These are phyloP conservation scores for Carex arenaria DNA, from an alignment of 202 grass and related monocot species.

Conservation along the genomic window DNA sequence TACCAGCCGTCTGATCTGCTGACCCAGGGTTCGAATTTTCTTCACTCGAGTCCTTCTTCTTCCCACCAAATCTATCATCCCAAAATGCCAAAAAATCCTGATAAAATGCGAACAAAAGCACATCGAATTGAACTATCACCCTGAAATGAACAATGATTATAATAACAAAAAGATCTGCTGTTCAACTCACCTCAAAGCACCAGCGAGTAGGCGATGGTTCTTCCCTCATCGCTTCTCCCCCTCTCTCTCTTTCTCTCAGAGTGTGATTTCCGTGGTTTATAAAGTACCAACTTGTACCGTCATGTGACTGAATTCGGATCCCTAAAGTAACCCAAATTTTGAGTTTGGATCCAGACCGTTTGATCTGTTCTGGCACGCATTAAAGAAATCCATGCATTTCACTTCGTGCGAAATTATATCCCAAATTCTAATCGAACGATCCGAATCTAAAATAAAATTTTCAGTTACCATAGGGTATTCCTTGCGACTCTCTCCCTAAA, in stretches of 20 bases:
- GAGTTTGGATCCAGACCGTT: too few species aligned
- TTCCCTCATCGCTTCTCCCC: conserved; percentile 16
- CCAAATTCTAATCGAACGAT: too few species aligned
- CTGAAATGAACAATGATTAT: background rate
- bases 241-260: background rate
- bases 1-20: background rate
- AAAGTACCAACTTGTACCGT: background rate
- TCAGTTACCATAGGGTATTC: too few species aligned
- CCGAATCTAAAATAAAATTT: too few species aligned
- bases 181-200: conserved; percentile 26
- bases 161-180: background rate
- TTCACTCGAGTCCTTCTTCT: conserved; percentile 41
- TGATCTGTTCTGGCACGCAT: too few species aligned
- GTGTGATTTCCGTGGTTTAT: background rate
- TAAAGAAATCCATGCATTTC: too few species aligned
- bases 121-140: background rate
- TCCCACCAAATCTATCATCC: conserved; percentile 68
- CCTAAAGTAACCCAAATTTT: too few species aligned
- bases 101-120: background rate
- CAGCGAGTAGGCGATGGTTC: conserved; percentile 28
- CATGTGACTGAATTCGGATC: background rate
- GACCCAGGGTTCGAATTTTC: background rate
- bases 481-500: too few species aligned
- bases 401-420: too few species aligned
- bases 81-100: conserved; percentile 66